phyloP scores from a whole-genome alignment of 2,329 filamentous ascomycete genomes.

The Elsinoe perseae region DNA sequence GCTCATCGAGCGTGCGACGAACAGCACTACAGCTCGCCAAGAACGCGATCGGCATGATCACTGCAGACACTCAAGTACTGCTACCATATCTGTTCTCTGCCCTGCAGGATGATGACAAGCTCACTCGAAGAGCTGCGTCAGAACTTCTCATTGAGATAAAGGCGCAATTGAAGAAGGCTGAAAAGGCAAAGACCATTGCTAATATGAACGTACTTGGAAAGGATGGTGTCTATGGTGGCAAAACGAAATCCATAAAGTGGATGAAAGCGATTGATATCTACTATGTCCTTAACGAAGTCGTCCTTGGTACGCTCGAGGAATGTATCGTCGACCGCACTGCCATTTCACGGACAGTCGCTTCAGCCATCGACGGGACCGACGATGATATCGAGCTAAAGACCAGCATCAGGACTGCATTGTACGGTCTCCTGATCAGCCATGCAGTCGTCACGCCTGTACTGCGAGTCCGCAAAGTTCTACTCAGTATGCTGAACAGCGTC shows the following conservation, averaged over 20 bases:
- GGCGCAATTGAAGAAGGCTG: conserved; percentile 35
- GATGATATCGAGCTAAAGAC: conserved; percentile 51
- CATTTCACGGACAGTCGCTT: conserved; percentile 56
- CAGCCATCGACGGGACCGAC: conserved; percentile 48
- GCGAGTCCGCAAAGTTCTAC: conserved; percentile 60
- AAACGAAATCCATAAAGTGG: conserved; percentile 45
- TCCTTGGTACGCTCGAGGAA: conserved; percentile 76
- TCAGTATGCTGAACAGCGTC: conserved; percentile 66
- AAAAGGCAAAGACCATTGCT: conserved; percentile 27
- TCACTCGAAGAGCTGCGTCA: conserved; percentile 67
- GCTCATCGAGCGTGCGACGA: conserved; percentile 61
- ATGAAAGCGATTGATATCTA: conserved; percentile 51
- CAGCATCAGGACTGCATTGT: conserved; percentile 54
- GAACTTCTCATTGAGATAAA: conserved; percentile 55
- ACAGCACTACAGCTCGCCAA: conserved; percentile 37
- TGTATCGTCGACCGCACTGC: conserved; percentile 72
- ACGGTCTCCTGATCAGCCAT: conserved; percentile 68
- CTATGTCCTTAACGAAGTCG: conserved; percentile 55
- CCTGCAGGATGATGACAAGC: conserved; percentile 65
- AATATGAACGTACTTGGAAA: conserved; percentile 48
- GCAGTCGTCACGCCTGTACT: conserved; percentile 60
- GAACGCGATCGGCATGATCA: conserved; percentile 46
- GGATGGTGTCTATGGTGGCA: conserved; percentile 57
- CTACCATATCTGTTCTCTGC: conserved; percentile 74
- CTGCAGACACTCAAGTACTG: conserved; percentile 65